Percentiles rank a stretch among this genome's conserved stretches.
These are phyloP conservation scores for Cardamine chenopodiifolia DNA, from an alignment of 345 rosid genomes.

Conservation along the genomic window DNA sequence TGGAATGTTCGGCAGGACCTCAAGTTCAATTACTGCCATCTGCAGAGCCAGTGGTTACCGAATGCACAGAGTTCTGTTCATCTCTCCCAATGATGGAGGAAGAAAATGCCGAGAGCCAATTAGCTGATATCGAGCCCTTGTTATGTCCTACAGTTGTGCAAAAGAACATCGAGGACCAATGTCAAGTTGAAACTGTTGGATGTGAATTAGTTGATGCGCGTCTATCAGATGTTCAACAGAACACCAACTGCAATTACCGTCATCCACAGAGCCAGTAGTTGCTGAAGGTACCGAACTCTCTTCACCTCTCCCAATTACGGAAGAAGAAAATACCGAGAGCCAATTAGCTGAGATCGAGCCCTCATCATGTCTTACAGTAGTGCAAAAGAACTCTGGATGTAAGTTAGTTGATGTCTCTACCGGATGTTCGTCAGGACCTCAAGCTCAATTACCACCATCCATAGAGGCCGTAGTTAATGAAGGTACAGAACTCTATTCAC, in stretches of 20 bases:
- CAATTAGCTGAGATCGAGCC: constrained; percentile 7
- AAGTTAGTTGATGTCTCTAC: neutral
- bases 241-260: neutral
- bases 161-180: constrained; percentile 3
- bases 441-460: neutral
- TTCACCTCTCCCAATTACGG: neutral
- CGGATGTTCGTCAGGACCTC: neutral
- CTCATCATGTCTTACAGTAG: constrained; percentile 9
- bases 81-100: neutral
- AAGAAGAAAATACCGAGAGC: neutral
- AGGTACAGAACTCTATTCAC: neutral
- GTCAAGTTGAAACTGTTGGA: constrained; percentile 3
- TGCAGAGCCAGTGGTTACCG: neutral
- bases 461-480: neutral
- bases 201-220: constrained; percentile 9
- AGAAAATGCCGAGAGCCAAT: neutral
- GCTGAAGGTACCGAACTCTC: neutral
- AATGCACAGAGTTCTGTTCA: neutral
- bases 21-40: neutral
- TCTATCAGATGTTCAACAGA: constrained; percentile 3
- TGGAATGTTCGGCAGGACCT: neutral
- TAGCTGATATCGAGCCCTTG: constrained; percentile 17
- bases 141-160: neutral
- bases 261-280: constrained; percentile 9
- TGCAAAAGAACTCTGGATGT: neutral